Base-by-base conservation (phyloP, 305 asterid species). In the Fraxinus nigra region DNA sequence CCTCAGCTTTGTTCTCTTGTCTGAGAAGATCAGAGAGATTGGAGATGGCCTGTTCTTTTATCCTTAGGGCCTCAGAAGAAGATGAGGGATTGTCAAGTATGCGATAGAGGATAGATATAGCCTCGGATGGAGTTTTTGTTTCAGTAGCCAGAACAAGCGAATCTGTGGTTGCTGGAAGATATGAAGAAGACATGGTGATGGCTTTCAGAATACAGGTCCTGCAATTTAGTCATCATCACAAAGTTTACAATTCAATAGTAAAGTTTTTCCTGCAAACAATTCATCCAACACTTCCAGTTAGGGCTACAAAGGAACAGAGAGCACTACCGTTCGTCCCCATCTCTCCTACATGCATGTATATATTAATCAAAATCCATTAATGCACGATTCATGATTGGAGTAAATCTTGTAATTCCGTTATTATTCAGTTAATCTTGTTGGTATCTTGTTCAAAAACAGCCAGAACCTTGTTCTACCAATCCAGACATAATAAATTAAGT, bases 1-100 rank as follows among this genome's bases (percentile, higher is more conserved):
- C 94, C 73, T 83, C 87, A 3, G 93, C 91, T 73, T 86, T 90
- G 46, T 87, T 91, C 82, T 88, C 89, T 84, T 88, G 88, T 69
- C 91, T 88, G 35, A 91, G 91, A 78, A 88, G 92, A 79, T 90
- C 93, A 0, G 95, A 85, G 76, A 91, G 90, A 32, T 87, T 86
- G 24, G 88, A 79, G 13, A 90, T 91, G 18, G 92, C 91, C 79
- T 82, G 89, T 81, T 91, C 95, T 83, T 91, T 91, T 54, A 90
- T 83, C 65, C 91, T 85, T 28, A 91, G 76, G 73, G 93, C 93
- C 13, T 91, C 95, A 10, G 93, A 82, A 81, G 93, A 88, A 33
- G 95, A 84, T 43, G 93, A 86, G 43, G 93, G 90, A 75, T 84
- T 82, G 59, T 91, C 92, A 77, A 91, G 82, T 61, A 90, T 77